Conservation (phyloP, 768 basidiomycete species). For the Boletus fagicola region DNA sequence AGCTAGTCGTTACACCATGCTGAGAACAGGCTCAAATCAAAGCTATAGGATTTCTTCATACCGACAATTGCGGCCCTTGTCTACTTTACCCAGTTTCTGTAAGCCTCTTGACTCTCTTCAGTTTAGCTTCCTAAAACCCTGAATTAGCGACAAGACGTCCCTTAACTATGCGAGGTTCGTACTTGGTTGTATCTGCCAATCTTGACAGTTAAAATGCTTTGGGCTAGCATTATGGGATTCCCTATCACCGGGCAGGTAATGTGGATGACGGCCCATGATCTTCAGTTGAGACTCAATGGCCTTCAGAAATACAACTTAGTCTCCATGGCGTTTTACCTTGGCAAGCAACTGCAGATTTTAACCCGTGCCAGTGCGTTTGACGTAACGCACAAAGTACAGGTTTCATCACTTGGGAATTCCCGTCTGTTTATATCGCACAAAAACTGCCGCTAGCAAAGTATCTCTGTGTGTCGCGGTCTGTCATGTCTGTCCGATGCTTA, state of each 20-base stretch:
- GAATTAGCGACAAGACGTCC: background rate
- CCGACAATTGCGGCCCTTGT: background rate
- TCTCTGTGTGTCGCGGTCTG: background rate
- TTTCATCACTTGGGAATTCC: background rate
- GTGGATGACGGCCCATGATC: background rate
- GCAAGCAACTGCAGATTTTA: background rate
- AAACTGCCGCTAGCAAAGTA: background rate
- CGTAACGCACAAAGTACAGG: background rate
- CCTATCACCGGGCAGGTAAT: background rate
- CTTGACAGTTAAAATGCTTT: background rate
- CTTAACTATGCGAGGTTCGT: background rate
- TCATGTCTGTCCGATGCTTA: background rate
- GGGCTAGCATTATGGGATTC: background rate
- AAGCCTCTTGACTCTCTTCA: background rate
- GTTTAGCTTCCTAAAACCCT: background rate
- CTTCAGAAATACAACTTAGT: background rate
- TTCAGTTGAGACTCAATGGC: background rate
- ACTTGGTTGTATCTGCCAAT: background rate
- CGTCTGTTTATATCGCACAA: background rate
- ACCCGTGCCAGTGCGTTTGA: background rate
- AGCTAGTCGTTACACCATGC: background rate
- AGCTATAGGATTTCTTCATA: background rate
- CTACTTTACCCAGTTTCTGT: background rate
- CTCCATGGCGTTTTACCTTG: background rate
- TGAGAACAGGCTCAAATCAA: background rate